phyloP scores from a whole-genome alignment of 2,329 filamentous ascomycete genomes.

The Sarocladium strictum region DNA sequence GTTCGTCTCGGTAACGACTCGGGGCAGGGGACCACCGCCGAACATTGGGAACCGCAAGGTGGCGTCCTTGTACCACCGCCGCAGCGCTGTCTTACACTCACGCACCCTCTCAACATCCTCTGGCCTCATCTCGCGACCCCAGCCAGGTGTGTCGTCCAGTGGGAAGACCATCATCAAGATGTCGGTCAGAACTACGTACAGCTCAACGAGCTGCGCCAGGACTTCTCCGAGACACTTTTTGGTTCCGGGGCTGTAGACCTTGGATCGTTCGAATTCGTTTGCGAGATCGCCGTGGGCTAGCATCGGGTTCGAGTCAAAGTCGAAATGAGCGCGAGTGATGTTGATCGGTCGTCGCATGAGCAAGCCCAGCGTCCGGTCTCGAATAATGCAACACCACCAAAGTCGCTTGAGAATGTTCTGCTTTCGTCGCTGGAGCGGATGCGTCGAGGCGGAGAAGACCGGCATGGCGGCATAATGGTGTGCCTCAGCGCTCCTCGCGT shows the following conservation, averaged over 20 bases:
- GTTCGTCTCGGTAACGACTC: conserved; percentile 17
- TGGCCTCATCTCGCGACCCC: conserved; percentile 26
- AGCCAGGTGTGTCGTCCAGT: conserved; percentile 33
- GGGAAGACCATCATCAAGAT: conserved; percentile 39
- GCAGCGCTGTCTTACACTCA: conserved; percentile 29
- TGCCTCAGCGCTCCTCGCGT: conserved; percentile 39
- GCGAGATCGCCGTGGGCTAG: conserved; percentile 37
- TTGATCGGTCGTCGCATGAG: conserved; percentile 45
- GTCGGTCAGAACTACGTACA: conserved; percentile 41
- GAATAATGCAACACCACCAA: conserved; percentile 50
- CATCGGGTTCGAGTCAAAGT: conserved; percentile 30
- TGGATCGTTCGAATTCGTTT: conserved; percentile 37
- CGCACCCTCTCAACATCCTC: conserved; percentile 26
- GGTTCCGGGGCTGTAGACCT: conserved; percentile 38
- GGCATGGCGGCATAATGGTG: conserved; percentile 33
- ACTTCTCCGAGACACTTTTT: conserved; percentile 39
- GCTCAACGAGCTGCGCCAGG: conserved; percentile 37
- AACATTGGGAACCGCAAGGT: conserved; percentile 32
- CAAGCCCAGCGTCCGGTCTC: conserved; percentile 43
- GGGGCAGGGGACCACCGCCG: conserved; percentile 23
- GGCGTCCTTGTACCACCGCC: conserved; percentile 34
- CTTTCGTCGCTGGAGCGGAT: conserved; percentile 28
- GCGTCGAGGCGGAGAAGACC: conserved; percentile 20
- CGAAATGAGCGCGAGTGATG: conserved; percentile 40
- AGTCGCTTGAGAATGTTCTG: conserved; percentile 40